Evolutionary conservation across 768 basidiomycete genomes (phyloP).

Genomic region (Tricholoma bakamatsutake): DNA sequence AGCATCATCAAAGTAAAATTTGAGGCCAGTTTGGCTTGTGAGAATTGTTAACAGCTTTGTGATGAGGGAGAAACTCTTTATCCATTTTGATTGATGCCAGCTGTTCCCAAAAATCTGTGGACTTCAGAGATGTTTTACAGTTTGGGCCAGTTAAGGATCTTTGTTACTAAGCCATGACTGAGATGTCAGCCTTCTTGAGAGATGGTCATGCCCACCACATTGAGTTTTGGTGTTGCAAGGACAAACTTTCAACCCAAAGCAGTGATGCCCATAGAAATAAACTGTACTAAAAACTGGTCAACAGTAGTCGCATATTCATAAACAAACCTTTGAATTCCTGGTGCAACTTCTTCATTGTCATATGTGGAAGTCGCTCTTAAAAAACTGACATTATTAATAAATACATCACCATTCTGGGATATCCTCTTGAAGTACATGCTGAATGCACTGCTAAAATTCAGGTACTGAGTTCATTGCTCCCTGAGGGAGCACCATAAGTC

Average conservation of each 20-base stretch:
- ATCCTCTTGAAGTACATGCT: too few relatives aligned
- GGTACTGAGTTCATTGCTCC: too few relatives aligned
- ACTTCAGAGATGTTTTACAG: slow-evolving; percentile 13
- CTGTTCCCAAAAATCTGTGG: slow-evolving; percentile 18
- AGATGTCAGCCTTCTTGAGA: slow-evolving; percentile 24
- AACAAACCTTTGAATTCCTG: too few relatives aligned
- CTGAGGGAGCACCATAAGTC: too few relatives aligned
- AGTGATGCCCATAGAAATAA: slow-evolving; percentile 22
- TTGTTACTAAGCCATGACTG: slow-evolving; percentile 15
- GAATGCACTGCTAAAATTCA: too few relatives aligned
- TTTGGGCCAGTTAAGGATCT: slow-evolving; percentile 23
- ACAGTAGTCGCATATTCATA: too few relatives aligned
- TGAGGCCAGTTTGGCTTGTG: background rate
- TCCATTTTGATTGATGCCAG: background rate
- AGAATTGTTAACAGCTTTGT: slow-evolving; percentile 22
- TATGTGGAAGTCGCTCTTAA: too few relatives aligned
- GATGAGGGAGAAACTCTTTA: slow-evolving; percentile 13
- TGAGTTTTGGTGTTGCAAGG: slow-evolving; percentile 12
- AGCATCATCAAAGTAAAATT: slow-evolving; percentile 22
- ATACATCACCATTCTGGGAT: too few relatives aligned
- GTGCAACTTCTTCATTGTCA: too few relatives aligned
- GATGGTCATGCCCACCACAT: slow-evolving; percentile 24
- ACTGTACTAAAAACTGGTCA: too few relatives aligned
- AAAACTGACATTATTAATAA: too few relatives aligned
- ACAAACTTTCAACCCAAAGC: slow-evolving; percentile 25